Base-by-base conservation (phyloP, 129 eudicot species). In the Silybum marianum region DNA sequence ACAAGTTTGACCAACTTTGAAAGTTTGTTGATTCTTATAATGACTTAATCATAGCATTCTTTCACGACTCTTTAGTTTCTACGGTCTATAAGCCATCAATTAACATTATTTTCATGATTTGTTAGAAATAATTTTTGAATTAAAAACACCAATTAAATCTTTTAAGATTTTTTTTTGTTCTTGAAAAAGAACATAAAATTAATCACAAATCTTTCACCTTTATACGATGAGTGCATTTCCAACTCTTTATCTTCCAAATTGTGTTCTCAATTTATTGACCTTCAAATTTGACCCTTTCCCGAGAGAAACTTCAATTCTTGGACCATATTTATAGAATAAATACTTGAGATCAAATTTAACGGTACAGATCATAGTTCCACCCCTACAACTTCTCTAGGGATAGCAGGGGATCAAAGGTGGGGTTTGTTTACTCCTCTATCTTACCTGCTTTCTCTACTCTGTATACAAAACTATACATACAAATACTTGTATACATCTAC, bases 311-410 rank as follows among this genome's bases (percentile, higher is more conserved):
- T n/a, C 23, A 74, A 48, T 60, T 74, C 25, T 46, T 46, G 78
- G 42, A 58, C 66, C 66, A 58, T 72, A 38, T 72, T 10, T 72
- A 38, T 72, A 38, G 60, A 13, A 72, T 28, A 68, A 42, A 42
- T 9, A 26, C 19, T 9, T 32, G 76, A 78, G 76, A 78, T 23
- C n/a, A 51, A 77, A 58, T 26, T 78, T 19, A 83, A 83, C 82
- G 86, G 82, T 10, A 9, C 21, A 77, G 86, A 83, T 83, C 54
- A 58, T 21, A 58, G n/a, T 10, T 77, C 74, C 80, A 77, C 78
- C 65, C 40, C 0, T 71, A 58, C 82, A 83, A 60, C 38, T 83
- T 32, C 39, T 80, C 11, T 0, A 58, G 18, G 84, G 19, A 60
- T 63, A 78, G 32, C 78, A 82, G 72, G 67, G 71, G 78, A 83